Evolutionary conservation across 768 basidiomycete species (phyloP).

Genomic region (Boletus rubescentipes): DNA sequence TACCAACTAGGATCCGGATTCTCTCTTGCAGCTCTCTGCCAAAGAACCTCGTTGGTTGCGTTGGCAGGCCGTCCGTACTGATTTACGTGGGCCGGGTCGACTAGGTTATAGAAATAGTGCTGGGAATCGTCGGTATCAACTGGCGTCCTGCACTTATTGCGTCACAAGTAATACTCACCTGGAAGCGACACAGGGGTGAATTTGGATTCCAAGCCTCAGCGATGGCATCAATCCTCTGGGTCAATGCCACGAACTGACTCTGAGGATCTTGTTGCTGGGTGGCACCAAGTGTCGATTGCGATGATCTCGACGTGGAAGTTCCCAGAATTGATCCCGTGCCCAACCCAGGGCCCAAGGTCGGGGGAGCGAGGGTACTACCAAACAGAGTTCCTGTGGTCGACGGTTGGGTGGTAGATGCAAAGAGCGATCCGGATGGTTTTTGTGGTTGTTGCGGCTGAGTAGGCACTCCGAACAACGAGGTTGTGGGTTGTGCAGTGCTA

Average conservation of each 20-base stretch:
- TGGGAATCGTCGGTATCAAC: constrained; percentile 27
- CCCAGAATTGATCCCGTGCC: constrained; percentile 24
- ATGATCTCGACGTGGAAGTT: constrained; percentile 32
- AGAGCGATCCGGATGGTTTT: constrained; percentile 28
- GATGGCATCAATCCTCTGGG: constrained; percentile 61
- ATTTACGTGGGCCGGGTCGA: constrained; percentile 63
- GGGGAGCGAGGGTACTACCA: constrained; percentile 33
- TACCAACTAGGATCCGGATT: constrained; percentile 83
- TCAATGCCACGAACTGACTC: constrained; percentile 51
- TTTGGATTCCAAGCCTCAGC: constrained; percentile 69
- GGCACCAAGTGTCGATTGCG: constrained; percentile 36
- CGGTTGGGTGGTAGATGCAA: constrained; percentile 31
- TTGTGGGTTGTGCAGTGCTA: constrained; percentile 12
- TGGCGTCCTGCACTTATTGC: background rate
- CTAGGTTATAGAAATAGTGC: constrained; percentile 85
- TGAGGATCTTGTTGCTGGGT: constrained; percentile 61
- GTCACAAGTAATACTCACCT: constrained; percentile 42
- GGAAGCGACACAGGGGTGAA: constrained; percentile 74
- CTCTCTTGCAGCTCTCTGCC: constrained; percentile 77
- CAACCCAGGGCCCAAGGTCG: constrained; percentile 31
- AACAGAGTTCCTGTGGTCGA: constrained; percentile 35
- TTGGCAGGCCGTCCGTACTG: constrained; percentile 72
- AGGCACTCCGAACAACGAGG: constrained; percentile 24
- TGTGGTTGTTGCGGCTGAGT: constrained; percentile 20
- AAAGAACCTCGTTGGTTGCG: constrained; percentile 65